Evolutionary conservation across 805 yeast species (phyloP).

Genomic region (Schwanniomyces yamadae): DNA sequence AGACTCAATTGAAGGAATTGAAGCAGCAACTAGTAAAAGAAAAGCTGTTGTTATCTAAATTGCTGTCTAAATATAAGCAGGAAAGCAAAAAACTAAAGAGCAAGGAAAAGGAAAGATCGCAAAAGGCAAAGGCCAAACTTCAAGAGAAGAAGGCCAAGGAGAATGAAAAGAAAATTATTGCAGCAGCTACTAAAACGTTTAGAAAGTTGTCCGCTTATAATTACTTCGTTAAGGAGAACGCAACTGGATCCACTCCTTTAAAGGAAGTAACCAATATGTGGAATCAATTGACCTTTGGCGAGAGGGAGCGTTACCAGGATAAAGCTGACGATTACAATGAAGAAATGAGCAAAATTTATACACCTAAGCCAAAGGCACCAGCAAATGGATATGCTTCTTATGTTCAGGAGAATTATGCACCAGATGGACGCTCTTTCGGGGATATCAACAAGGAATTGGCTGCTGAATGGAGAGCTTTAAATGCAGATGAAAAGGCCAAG

Average conservation of each 20-base stretch:
- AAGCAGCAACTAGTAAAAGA: slow-evolving; percentile 18
- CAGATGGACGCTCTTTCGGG: slow-evolving; percentile 20
- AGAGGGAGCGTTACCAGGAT: slow-evolving; percentile 23
- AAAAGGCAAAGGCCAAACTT: slow-evolving; percentile 11
- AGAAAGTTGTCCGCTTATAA: slow-evolving; percentile 24
- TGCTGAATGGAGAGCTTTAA: slow-evolving; percentile 30
- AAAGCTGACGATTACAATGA: slow-evolving; percentile 31
- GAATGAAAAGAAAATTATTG: slow-evolving; percentile 12
- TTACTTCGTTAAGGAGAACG: slow-evolving; percentile 23
- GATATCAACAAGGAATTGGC: slow-evolving; percentile 27
- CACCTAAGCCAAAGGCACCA: slow-evolving; percentile 37
- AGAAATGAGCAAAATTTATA: slow-evolving; percentile 20
- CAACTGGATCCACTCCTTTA: slow-evolving; percentile 8
- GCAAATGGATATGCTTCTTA: slow-evolving; percentile 28
- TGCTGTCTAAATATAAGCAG: slow-evolving; percentile 18
- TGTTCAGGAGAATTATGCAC: slow-evolving; percentile 25
- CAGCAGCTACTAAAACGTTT: slow-evolving; percentile 24
- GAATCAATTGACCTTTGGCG: slow-evolving; percentile 25
- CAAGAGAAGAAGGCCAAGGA: slow-evolving; percentile 11
- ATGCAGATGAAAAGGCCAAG: slow-evolving; percentile 24
- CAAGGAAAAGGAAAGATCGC: slow-evolving; percentile 16
- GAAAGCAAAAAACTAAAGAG: slow-evolving; percentile 14
- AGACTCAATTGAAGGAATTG: slow-evolving; percentile 16
- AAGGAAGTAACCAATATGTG: slow-evolving; percentile 21
- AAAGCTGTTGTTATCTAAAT: slow-evolving; percentile 11